Percentiles rank a stretch among this genome's conserved stretches.
phyloP scores from a whole-genome alignment of 1,284 basidiomycete genomes.

The Vanrija pseudolonga region DNA sequence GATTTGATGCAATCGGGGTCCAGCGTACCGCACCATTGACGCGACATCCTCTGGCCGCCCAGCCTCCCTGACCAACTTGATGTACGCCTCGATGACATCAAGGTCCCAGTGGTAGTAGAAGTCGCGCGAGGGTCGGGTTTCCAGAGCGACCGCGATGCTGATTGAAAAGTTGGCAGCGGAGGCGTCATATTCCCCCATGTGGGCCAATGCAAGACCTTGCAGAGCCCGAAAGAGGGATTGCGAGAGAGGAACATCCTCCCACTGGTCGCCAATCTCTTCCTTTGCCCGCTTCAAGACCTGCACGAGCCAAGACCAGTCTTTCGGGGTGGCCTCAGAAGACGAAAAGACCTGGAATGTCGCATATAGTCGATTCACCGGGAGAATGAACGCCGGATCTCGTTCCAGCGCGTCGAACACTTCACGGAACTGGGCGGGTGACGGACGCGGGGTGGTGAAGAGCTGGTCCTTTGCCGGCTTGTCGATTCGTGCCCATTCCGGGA shows the following conservation, averaged over 20 bases:
- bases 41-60: conserved; percentile 2
- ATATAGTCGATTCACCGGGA: background rate
- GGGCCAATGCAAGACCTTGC: conserved; percentile 2
- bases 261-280: background rate
- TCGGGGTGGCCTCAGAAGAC: background rate
- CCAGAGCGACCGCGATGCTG: conserved; percentile 1
- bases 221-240: background rate
- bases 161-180: background rate
- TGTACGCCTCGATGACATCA: conserved; percentile 2
- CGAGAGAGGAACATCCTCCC: conserved; percentile 4
- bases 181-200: conserved; percentile 1
- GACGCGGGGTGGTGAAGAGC: background rate
- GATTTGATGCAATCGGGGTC: conserved; percentile 3
- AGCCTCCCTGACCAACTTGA: background rate
- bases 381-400: background rate
- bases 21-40: background rate
- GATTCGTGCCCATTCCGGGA: conserved; percentile 2
- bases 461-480: background rate
- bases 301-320: conserved; percentile 14
- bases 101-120: background rate
- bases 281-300: background rate
- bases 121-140: background rate
- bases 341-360: conserved; percentile 2
- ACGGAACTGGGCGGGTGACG: background rate
- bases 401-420: background rate